Conservation (phyloP, 495 filamentous ascomycete genomes). For the Hypomontagnella monticulosa region DNA sequence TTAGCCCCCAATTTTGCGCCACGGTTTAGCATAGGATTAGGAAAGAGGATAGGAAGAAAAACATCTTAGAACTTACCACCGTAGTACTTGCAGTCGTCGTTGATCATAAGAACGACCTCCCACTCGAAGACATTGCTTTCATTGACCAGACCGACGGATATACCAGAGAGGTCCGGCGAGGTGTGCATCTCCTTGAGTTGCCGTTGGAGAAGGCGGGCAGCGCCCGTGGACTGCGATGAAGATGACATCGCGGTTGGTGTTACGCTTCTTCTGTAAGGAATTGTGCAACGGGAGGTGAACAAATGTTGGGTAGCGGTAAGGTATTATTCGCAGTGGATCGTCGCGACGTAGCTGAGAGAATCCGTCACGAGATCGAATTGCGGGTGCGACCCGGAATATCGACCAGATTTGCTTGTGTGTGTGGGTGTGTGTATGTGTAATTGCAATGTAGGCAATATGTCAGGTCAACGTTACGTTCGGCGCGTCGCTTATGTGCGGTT, state of each 20-base stretch:
- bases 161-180: conserved; percentile 89
- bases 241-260: conserved; percentile 10
- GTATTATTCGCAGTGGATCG: too few species aligned
- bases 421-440: too few species aligned
- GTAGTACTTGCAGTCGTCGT: conserved; percentile 94
- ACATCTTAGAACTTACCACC: conserved; percentile 65
- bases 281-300: not conserved
- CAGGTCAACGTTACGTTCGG: too few species aligned
- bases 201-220: conserved; percentile 79
- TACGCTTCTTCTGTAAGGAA: not conserved
- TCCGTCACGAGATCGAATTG: too few species aligned
- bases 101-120: conserved; percentile 99
- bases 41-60: conserved; percentile 2
- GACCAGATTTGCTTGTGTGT: too few species aligned
- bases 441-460: too few species aligned
- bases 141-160: conserved; percentile 87
- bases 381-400: too few species aligned
- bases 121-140: conserved; percentile 95
- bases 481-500: too few species aligned
- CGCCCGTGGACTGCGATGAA: conserved; percentile 45
- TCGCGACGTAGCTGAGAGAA: too few species aligned
- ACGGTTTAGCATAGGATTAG: not conserved
- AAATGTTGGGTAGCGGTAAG: not conserved
- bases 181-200: conserved; percentile 95
- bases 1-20: conserved; percentile 4